Base-by-base conservation (phyloP, 2,329 filamentous ascomycete genomes). In the Venturia pyrina region DNA sequence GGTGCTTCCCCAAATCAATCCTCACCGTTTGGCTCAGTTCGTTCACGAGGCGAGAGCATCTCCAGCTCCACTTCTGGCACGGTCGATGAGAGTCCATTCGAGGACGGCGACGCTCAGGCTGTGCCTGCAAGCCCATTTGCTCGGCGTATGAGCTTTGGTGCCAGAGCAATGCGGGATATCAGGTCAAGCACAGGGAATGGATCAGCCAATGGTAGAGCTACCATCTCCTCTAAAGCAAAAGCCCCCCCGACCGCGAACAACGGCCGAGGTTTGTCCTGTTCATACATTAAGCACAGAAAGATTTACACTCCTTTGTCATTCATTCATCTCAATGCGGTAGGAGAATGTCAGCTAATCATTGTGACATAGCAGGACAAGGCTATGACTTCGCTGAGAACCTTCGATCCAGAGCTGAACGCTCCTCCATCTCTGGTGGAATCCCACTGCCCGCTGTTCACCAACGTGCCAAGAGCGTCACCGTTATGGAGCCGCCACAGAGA, bases 381-480 rank as follows among this genome's bases (percentile, higher is more conserved):
- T 96, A 96, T 84, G 96, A 96, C 80, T 96, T 93, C 89, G 91
- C 91, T 75, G 93, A 97, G 81, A 93, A 96, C 81, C 87, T 97
- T 82, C 91, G 92, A 78, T 89, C 88, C 73, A 89, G 93, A 75
- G 93, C 93, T 72, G 91, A 96, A 80, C 93, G 91, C 78, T 80
- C 73, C 19, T 88, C 86, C 72, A 83, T 88, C 67, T 78, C 83
- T 56, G 82, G 81, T 8, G 40, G 44, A 79, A 59, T 83, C 82
- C 62, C 65, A 1, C 72, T 72, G 34, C 67, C 71, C 24, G 68
- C 70, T 1, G 68, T 69, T 53, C 88, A 91, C 73, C 84, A 89
- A 70, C 84, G 89, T 66, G 82, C 87, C 73, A 89, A 87, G 79
- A 91, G 89, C 66, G 82, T 91, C 67, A 80, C 85, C 32, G 77